Evolutionary conservation across 768 basidiomycete species (phyloP), one percentile per base, ranked within the genome.

Genomic region (Amanita thiersii): DNA sequence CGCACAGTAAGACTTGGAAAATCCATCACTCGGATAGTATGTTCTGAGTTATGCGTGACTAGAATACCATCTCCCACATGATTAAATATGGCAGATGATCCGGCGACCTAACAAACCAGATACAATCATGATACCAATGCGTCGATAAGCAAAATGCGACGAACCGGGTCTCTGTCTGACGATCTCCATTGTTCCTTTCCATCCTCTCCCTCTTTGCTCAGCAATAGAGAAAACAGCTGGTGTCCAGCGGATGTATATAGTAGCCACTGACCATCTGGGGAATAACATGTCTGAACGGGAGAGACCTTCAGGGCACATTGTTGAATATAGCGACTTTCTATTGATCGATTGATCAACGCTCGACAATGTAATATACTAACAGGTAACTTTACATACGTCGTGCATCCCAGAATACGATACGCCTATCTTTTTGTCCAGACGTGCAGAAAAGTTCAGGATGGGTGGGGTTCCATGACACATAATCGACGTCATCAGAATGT

Each of bases 371-470:
- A 15, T 20, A 28, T n/a, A 12, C 24, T 5, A 11, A 19, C 36
- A 17, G 29, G 23, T 33, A 20, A 34, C 20, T 14, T 8, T 37
- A 62, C 77, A 48, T 62, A 89, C 86, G 85, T 58, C 86, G 68
- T 12, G 84, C 82, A 56, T 90, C 86, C 85, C 86, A 90, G 52
- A 87, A 88, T 1, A 82, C 80, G 19, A 89, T 71, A 18, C 75
- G 68, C 48, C 78, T 68, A 50, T 90, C 86, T 52, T 75, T 81
- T 54, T 80, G 77, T 50, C 86, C 80, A 11, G 84, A 85, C 0
- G 86, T 80, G 46, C 81, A 86, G 53, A 90, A 86, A 11, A 87
- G 61, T 28, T 88, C 86, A 3, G 86, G 84, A 50, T 89, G 86
- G 2, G 81, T 83, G 1, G 86, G 86, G 55, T 86, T 86, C 86